These are phyloP conservation scores for Suillus lakei DNA, from an alignment of 768 basidiomycete species.

Conservation along the genomic window DNA sequence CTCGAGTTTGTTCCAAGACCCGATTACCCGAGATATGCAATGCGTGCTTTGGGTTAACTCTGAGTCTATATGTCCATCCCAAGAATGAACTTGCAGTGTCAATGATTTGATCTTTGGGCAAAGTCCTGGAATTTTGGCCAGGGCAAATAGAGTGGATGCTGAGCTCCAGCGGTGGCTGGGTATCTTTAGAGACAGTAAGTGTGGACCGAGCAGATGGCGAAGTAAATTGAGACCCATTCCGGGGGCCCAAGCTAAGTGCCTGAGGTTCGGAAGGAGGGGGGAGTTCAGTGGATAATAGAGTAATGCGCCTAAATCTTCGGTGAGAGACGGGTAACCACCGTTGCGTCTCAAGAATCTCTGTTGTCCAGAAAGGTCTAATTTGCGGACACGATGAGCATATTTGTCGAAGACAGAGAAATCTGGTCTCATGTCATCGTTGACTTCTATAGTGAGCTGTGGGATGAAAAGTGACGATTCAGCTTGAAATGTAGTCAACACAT, in stretches of 20 bases:
- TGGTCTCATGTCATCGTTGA: neutral
- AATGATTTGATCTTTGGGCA: constrained; percentile 4
- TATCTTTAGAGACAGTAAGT: constrained; percentile 2
- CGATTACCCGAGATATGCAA: constrained; percentile 1
- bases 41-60: neutral
- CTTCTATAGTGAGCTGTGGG: neutral
- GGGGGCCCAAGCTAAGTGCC: constrained; percentile 7
- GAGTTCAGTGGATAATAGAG: constrained; percentile 3
- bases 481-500: neutral
- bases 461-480: neutral
- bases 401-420: neutral
- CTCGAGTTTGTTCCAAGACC: constrained; percentile 4
- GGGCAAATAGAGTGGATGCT: neutral
- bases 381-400: constrained; percentile 6
- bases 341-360: neutral
- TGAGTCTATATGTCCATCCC: neutral
- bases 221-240: neutral
- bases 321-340: neutral
- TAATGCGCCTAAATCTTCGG: constrained; percentile 1
- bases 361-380: constrained; percentile 2
- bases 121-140: neutral
- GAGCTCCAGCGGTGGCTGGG: neutral
- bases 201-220: constrained; percentile 6
- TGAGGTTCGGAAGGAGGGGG: constrained; percentile 1
- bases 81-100: constrained; percentile 1